Evolutionary conservation across 495 filamentous ascomycete species (phyloP).

Genomic region (Collariella sp.): DNA sequence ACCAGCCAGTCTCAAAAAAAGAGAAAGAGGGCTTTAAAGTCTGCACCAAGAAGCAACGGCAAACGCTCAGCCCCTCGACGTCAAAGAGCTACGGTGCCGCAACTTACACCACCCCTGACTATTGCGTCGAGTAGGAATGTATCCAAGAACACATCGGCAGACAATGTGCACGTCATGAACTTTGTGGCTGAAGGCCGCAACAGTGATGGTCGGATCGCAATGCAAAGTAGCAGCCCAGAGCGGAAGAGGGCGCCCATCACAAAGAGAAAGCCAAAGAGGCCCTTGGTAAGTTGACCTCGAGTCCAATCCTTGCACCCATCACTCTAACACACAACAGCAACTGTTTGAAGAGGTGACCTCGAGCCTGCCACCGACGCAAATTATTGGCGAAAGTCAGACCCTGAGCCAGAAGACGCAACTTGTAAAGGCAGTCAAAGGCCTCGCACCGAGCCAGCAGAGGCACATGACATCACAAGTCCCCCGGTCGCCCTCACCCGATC

Average conservation of each 20-base stretch:
- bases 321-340: conserved; percentile 13
- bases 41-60: not conserved
- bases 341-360: conserved; percentile 12
- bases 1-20: not conserved
- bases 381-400: conserved; percentile 14
- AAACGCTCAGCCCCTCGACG: not conserved
- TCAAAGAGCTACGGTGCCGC: not conserved
- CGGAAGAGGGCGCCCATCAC: not conserved
- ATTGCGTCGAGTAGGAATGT: not conserved
- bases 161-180: not conserved
- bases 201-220: not conserved
- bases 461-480: not conserved
- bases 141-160: not conserved
- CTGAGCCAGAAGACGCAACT: not conserved
- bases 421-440: not conserved
- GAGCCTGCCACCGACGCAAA: conserved; percentile 16
- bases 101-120: not conserved
- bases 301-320: not conserved
- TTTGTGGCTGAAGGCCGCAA: not conserved
- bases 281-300: conserved; percentile 10
- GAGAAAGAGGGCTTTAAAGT: not conserved
- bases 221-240: not conserved
- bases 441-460: not conserved
- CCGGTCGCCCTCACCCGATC: not conserved
- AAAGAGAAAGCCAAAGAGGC: conserved; percentile 17